Conservation (phyloP, 2,329 filamentous ascomycete genomes). For the Penicillium brevicompactum region DNA sequence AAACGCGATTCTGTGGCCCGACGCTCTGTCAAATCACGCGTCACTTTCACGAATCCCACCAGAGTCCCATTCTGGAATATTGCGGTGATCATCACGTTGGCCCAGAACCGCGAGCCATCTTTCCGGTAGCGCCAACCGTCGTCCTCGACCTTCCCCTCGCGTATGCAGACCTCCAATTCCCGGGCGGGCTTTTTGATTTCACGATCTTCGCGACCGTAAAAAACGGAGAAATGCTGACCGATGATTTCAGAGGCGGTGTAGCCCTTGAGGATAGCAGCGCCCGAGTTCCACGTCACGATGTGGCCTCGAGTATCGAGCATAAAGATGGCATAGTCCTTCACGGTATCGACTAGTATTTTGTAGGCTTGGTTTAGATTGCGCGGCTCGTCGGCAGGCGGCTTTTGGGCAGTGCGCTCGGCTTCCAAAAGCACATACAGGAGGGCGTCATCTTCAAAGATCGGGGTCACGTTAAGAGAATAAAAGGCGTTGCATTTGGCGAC, state of each 20-base stretch:
- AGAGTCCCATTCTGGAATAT: constrained; percentile 56
- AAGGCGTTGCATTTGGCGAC: constrained; percentile 13
- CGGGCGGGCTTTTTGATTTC: constrained; percentile 52
- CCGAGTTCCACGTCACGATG: constrained; percentile 61
- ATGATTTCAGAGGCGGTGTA: constrained; percentile 58
- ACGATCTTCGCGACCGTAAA: constrained; percentile 58
- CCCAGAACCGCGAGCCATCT: constrained; percentile 62
- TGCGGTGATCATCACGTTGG: constrained; percentile 62
- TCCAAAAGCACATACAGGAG: constrained; percentile 49
- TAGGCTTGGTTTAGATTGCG: constrained; percentile 57
- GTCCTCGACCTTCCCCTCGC: constrained; percentile 60
- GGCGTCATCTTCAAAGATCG: constrained; percentile 43
- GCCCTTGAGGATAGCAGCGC: constrained; percentile 59
- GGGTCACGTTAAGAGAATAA: constrained; percentile 42
- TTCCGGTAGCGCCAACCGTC: constrained; percentile 63
- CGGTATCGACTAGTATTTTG: constrained; percentile 62
- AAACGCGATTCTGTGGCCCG: constrained; percentile 58
- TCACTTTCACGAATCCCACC: constrained; percentile 62
- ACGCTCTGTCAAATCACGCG: constrained; percentile 59
- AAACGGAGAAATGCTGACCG: constrained; percentile 60
- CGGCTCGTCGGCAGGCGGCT: constrained; percentile 40
- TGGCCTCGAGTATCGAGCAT: constrained; percentile 60
- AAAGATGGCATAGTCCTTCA: constrained; percentile 66
- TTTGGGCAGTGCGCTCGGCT: constrained; percentile 39
- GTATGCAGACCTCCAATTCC: constrained; percentile 56